phyloP scores from a whole-genome alignment of 2,329 filamentous ascomycete genomes.

The Trichoderma koningiopsis region DNA sequence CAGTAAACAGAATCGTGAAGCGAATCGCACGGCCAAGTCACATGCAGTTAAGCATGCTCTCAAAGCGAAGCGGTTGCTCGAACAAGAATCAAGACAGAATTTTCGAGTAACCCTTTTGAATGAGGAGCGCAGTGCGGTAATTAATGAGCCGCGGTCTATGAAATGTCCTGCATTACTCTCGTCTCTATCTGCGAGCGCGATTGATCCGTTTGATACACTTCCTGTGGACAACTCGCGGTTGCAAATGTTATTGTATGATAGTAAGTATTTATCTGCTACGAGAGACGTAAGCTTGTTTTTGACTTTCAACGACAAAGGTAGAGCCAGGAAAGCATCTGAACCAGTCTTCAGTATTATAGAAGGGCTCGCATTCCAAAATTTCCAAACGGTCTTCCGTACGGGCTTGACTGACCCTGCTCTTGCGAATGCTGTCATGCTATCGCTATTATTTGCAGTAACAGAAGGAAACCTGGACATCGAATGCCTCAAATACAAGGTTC shows the following conservation, averaged over 20 bases:
- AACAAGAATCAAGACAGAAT: not conserved
- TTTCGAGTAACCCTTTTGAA: not conserved
- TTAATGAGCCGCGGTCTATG: not conserved
- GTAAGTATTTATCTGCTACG: not conserved
- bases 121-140: not conserved
- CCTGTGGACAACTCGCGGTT: not conserved
- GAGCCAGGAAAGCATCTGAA: not conserved
- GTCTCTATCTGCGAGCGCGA: not conserved
- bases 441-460: not conserved
- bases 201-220: not conserved
- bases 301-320: not conserved
- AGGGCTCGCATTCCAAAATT: constrained; percentile 4
- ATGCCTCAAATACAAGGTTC: not conserved
- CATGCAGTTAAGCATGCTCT: not conserved
- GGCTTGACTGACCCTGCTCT: not conserved
- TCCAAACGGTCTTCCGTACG: not conserved
- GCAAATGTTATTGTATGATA: not conserved
- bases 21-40: not conserved
- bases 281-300: not conserved
- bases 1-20: not conserved
- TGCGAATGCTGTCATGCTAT: not conserved
- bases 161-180: not conserved
- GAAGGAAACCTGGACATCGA: not conserved
- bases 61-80: constrained; percentile 2
- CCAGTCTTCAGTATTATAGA: not conserved